Evolutionary conservation across 345 rosid genomes (phyloP), one percentile per base, ranked within the genome.

Genomic region (Cardamine chenopodiifolia): DNA sequence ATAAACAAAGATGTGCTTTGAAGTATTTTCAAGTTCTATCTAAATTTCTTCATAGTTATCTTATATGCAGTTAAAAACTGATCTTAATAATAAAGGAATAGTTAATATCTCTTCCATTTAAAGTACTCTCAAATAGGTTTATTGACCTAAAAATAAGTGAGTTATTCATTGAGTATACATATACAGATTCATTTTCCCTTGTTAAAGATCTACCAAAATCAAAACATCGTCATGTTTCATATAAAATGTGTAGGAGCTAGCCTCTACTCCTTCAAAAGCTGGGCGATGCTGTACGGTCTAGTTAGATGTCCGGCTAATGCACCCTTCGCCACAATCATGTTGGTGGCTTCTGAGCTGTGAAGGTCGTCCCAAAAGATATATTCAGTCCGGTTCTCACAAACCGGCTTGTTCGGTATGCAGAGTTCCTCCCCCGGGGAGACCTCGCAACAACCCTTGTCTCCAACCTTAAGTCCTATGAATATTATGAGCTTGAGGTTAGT

Each of bases 301-400:
- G 60, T 39, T 70, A 62, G 8, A 14, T 14, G 18, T 70, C 80
- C 79, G 4, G 20, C 18, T 15, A 75, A 55, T 10, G 75, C 44
- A 32, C 65, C 54, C 39, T 65, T 70, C 8, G 82, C 91, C 1
- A 44, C 39, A 50, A 63, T 6, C n/a, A 11, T 17, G 57, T 79
- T 85, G 11, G 68, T 72, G 12, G 63, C 73, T 50, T 86, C 87
- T 0, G 90, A 44, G 8, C 84, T 82, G 79, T 85, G 92, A 37
- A 72, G 31, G 49, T 76, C 83, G 19, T 86, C 92, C 85, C 85
- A 86, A 45, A 75, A 85, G 1, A 68, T 32, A 56, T 78, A 80
- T 17, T 15, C 22, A 10, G 14, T 63, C 58, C 88, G 73, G 53
- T 71, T 61, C 42, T 22, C 20, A 73, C 93, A 82, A 39, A 85